Percentiles rank a stretch among this genome's conserved stretches.
Evolutionary conservation across 2,329 filamentous ascomycete genomes (phyloP).

Genomic region (Venturia effusa): DNA sequence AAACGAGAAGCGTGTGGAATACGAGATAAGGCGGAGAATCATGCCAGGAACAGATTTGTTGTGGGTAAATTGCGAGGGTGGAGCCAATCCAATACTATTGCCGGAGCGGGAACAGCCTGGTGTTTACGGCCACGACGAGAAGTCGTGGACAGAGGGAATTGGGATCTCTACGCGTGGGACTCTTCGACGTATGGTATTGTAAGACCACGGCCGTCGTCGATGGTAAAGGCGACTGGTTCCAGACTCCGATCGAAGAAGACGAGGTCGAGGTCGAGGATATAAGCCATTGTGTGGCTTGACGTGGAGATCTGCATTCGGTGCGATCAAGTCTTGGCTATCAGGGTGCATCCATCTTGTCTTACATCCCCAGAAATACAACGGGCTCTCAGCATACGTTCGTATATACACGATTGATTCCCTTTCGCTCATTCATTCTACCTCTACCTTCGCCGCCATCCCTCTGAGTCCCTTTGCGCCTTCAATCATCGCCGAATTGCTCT

Average conservation of each 20-base stretch:
- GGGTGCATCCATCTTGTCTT: background rate
- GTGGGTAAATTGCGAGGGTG: background rate
- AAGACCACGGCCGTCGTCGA: no score
- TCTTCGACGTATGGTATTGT: no score
- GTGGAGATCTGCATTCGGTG: background rate
- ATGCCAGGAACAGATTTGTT: background rate
- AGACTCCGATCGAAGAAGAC: background rate
- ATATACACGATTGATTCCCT: background rate
- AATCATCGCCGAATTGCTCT: background rate
- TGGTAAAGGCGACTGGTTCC: no score
- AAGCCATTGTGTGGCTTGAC: constrained; percentile 2
- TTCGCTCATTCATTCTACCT: background rate
- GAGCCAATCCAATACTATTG: no score
- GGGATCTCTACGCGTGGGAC: no score
- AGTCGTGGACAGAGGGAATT: background rate
- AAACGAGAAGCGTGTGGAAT: background rate
- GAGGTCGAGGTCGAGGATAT: background rate
- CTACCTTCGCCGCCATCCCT: background rate
- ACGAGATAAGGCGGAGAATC: background rate
- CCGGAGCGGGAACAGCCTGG: no score
- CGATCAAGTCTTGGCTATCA: background rate
- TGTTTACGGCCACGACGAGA: background rate
- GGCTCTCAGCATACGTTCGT: background rate
- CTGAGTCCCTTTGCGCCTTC: background rate
- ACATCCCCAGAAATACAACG: background rate